A percentile compares a stretch with the other conserved stretches of the same genome.
phyloP scores from a whole-genome alignment of 176 grass and related monocot species.

The Carex myosuroides region DNA sequence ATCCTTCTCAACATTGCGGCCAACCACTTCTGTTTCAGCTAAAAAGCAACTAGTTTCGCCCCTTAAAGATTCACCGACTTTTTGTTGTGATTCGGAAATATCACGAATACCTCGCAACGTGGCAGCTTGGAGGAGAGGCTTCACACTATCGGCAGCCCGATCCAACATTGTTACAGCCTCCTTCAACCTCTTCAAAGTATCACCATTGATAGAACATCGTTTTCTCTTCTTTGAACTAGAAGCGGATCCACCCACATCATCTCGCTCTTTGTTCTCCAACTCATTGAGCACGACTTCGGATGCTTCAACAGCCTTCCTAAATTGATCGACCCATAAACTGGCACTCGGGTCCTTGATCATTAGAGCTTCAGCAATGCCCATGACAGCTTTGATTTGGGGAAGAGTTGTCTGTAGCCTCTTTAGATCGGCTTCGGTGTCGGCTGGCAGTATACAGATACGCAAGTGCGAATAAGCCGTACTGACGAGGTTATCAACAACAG shows the following conservation, averaged over 20 bases:
- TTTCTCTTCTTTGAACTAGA: background rate
- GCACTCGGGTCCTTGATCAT: background rate
- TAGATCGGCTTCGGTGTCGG: background rate
- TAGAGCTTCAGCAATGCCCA: background rate
- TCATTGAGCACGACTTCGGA: background rate
- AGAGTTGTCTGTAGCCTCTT: background rate
- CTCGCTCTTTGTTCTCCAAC: background rate
- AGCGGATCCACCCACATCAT: background rate
- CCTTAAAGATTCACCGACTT: background rate
- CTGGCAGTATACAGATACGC: too few species aligned
- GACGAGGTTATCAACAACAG: background rate
- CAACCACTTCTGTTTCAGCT: too few species aligned
- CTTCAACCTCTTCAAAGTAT: background rate
- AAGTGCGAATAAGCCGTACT: too few species aligned
- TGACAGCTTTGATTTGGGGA: background rate
- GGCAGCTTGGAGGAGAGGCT: background rate
- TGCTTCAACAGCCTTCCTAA: background rate
- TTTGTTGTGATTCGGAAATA: background rate
- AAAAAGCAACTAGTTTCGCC: background rate
- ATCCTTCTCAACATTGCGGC: too few species aligned
- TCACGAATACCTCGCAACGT: too few species aligned
- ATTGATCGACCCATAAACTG: background rate
- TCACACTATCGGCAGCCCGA: background rate
- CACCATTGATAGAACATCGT: background rate
- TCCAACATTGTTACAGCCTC: background rate